Base-by-base conservation (phyloP, 176 grass and related monocot species). In the Neostapfia colusana region DNA sequence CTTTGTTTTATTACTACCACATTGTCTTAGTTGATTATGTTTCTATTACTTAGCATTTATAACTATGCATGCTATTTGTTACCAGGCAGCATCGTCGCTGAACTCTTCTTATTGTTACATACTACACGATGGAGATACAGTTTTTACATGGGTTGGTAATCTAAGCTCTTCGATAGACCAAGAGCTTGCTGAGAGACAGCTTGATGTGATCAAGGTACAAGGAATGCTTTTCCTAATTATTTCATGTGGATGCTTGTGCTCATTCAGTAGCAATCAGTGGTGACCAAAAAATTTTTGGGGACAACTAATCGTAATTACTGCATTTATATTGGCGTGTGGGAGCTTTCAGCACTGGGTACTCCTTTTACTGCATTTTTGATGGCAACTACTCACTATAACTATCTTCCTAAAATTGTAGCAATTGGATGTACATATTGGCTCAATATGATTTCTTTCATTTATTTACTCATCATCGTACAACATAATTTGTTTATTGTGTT, bases 41-140 rank as follows among this genome's bases (percentile, higher is more conserved):
- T 81, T 82, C 0, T 44, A 26, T 45, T 16, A 46, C 23, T 13
- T 60, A 49, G 38, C 16, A 27, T 54, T 39, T 86, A 26, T 51
- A 74, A 58, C 31, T 56, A 73, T 65, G 15, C 77, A 50, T 70
- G 7, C 49, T 82, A 53, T 54, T 90, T 82, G 76, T 88, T 75
- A 69, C 77, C 91, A 99, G 95, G 95, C 87, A 40, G 85, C 95
- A 77, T 74, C 87, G 9, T 95, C 95, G 13, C 62, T 99, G 83
- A 99, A 95, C 85, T 95, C 95, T 49, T 90, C 91, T 38, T 99
- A 99, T 64, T 99, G 91, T 87, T 99, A 95, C 69, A 90, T 99
- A 88, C 79, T 99, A 76, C 95, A 99, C 81, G 85, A 92, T 72
- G 95, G 91, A 60, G 88, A 90, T 77, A 82, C 83, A 49, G 61